phyloP scores from a whole-genome alignment of 805 yeast species.

The Naumovozyma baii region DNA sequence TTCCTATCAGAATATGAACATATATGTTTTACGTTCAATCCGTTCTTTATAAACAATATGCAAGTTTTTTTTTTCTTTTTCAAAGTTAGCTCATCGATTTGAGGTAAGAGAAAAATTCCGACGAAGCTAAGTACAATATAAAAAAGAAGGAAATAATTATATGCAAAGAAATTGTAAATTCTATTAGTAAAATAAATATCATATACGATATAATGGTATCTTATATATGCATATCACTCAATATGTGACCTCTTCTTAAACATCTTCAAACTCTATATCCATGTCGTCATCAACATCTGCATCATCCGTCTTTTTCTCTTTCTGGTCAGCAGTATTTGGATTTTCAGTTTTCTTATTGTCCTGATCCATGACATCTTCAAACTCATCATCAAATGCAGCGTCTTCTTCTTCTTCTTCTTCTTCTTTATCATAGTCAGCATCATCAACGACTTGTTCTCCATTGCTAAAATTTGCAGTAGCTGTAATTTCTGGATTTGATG shows the following conservation, averaged over 20 bases:
- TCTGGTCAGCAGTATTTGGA: conserved; percentile 1
- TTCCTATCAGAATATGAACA: too few species aligned
- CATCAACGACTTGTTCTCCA: not conserved
- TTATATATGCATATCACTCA: too few species aligned
- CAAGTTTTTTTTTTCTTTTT: too few species aligned
- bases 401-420: conserved; percentile 6
- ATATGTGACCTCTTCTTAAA: conserved; percentile 4
- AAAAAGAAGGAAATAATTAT: too few species aligned
- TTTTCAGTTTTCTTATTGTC: conserved; percentile 3
- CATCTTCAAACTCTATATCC: conserved; percentile 31
- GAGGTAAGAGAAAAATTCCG: too few species aligned
- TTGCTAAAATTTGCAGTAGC: too few species aligned
- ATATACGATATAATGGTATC: not conserved
- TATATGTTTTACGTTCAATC: too few species aligned
- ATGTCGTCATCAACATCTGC: conserved; percentile 26
- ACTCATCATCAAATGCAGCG: conserved; percentile 3
- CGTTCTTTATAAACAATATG: too few species aligned
- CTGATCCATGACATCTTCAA: conserved; percentile 15
- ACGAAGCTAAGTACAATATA: too few species aligned
- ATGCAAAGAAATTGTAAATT: too few species aligned
- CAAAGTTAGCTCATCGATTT: too few species aligned
- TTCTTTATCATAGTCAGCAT: not conserved
- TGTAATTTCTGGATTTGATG: conserved; percentile 2
- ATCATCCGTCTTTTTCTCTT: conserved; percentile 1
- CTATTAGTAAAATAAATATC: too few species aligned